Conservation (phyloP, 768 basidiomycete species). For the Pleurotus tuoliensis region DNA sequence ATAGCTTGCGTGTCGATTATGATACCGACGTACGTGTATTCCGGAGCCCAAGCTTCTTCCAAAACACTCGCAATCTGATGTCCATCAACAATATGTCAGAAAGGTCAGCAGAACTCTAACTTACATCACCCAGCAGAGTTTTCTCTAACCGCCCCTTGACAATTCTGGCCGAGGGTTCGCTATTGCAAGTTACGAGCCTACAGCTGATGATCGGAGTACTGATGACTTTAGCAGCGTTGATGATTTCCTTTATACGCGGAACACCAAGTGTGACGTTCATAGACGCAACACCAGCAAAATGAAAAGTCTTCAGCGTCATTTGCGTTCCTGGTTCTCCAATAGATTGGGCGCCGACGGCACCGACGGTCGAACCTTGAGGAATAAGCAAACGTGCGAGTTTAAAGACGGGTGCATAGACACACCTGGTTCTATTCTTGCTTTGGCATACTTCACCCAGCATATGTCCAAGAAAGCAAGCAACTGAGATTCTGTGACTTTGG, state of each 20-base stretch:
- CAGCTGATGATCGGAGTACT: conserved; percentile 99
- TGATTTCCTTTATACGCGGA: conserved; percentile 99
- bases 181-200: conserved; percentile 79
- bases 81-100: background rate
- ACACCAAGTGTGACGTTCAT: conserved; percentile 99
- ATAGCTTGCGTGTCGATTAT: conserved; percentile 89
- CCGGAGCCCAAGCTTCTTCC: conserved; percentile 94
- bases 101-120: conserved; percentile 16
- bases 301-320: conserved; percentile 99
- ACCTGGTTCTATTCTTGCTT: conserved; percentile 96
- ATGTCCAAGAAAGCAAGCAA: conserved; percentile 76
- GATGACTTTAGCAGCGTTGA: conserved; percentile 97
- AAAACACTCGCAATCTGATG: conserved; percentile 82
- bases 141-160: conserved; percentile 96
- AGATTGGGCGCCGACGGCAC: conserved; percentile 97
- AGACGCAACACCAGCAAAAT: conserved; percentile 98
- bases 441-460: conserved; percentile 89
- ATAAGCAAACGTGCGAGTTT: background rate
- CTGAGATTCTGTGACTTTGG: conserved; percentile 84
- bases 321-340: conserved; percentile 99
- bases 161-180: conserved; percentile 93
- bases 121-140: conserved; percentile 88
- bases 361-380: conserved; percentile 84
- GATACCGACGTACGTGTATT: conserved; percentile 90
- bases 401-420: background rate